Evolutionary conservation across 106 monocot genomes (phyloP).

Genomic region (Posidonia australis): DNA sequence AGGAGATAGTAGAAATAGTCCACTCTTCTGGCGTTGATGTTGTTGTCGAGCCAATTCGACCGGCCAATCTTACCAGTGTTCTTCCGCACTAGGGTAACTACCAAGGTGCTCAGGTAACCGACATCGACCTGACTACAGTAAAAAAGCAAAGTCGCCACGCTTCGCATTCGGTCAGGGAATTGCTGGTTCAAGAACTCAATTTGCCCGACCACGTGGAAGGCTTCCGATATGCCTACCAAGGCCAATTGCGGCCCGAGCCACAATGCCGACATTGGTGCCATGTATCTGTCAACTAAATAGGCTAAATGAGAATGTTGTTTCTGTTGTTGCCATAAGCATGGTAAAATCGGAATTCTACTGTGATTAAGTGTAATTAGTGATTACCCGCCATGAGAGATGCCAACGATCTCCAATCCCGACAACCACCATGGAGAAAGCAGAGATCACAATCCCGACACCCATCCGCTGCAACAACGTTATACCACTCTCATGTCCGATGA

Average conservation of each 20-base stretch:
- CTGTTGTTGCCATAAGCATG: not conserved
- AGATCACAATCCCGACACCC: constrained; percentile 10
- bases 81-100: not conserved
- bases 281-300: not conserved
- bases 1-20: constrained; percentile 14
- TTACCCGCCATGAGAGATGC: not conserved
- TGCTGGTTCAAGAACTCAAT: constrained; percentile 23
- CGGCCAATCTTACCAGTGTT: not conserved
- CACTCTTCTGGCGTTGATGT: constrained; percentile 7
- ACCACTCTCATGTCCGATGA: constrained; percentile 4
- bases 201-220: constrained; percentile 9
- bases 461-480: constrained; percentile 11
- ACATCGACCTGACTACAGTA: not conserved
- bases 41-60: constrained; percentile 9
- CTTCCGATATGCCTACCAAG: constrained; percentile 9
- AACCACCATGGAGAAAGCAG: not conserved
- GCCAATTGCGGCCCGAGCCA: constrained; percentile 11
- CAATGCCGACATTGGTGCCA: constrained; percentile 7
- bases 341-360: not conserved
- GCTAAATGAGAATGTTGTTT: not conserved
- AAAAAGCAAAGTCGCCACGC: constrained; percentile 2
- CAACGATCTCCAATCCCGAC: not conserved
- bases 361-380: too few relatives aligned
- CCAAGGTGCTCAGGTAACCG: not conserved
- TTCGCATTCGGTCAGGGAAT: constrained; percentile 19